Conservation (phyloP, 352 stramenopile genomes). For the Albugo laibachii region DNA sequence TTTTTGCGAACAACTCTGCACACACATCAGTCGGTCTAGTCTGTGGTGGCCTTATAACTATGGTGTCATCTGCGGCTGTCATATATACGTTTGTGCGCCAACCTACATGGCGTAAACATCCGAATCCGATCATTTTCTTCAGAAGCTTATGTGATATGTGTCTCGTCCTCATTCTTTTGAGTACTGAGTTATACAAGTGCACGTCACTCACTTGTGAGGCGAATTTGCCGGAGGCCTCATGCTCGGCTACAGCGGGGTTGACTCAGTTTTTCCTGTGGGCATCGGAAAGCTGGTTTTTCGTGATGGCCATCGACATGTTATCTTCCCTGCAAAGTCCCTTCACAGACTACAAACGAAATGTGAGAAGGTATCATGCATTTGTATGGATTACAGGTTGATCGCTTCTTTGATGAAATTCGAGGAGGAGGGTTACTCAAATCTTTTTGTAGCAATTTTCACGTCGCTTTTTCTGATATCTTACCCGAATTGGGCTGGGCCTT, state of each 20-base stretch:
- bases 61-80: constrained; percentile 45
- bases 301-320: constrained; percentile 79
- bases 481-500: constrained; percentile 42
- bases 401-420: background rate
- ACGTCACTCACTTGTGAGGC: background rate
- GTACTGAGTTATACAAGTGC: constrained; percentile 73
- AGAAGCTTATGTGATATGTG: constrained; percentile 65
- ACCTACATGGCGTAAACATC: constrained; percentile 66
- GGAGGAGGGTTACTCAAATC: background rate
- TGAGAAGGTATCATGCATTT: constrained; percentile 65
- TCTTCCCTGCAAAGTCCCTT: constrained; percentile 73
- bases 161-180: constrained; percentile 52
- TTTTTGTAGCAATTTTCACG: constrained; percentile 26
- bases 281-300: constrained; percentile 78
- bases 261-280: constrained; percentile 79
- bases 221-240: constrained; percentile 13
- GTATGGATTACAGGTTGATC: constrained; percentile 53
- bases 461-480: constrained; percentile 53
- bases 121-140: constrained; percentile 79
- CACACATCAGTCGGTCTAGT: constrained; percentile 47
- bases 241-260: constrained; percentile 39
- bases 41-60: constrained; percentile 56
- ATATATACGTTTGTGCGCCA: constrained; percentile 66
- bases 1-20: constrained; percentile 34
- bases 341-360: constrained; percentile 74